These are phyloP conservation scores for Suhomyces faveliae DNA, from an alignment of 805 yeast species.

Conservation along the genomic window DNA sequence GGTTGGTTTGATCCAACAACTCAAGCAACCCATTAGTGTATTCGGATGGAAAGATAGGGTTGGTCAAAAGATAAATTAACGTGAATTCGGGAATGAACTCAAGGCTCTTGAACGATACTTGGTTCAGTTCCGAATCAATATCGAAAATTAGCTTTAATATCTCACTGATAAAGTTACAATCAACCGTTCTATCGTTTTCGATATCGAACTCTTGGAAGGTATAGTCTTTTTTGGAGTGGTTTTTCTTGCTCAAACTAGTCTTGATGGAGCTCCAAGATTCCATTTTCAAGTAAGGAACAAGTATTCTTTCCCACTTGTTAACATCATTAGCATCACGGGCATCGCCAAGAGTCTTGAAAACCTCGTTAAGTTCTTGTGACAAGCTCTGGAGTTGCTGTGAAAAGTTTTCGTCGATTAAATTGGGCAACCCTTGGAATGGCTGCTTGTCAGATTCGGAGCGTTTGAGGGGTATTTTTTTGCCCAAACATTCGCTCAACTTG, in stretches of 20 bases:
- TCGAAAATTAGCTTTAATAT: slow-evolving; percentile 45
- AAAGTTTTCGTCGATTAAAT: slow-evolving; percentile 21
- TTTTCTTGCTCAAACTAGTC: slow-evolving; percentile 13
- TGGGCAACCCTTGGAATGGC: slow-evolving; percentile 26
- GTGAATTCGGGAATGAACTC: slow-evolving; percentile 54
- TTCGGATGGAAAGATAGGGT: slow-evolving; percentile 76
- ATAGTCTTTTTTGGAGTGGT: slow-evolving; percentile 14
- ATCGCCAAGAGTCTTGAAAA: slow-evolving; percentile 23
- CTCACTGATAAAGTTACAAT: slow-evolving; percentile 50
- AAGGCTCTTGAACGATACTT: slow-evolving; percentile 25
- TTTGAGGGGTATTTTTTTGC: slow-evolving; percentile 48
- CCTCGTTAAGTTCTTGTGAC: slow-evolving; percentile 19
- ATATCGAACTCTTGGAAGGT: slow-evolving; percentile 54
- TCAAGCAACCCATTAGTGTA: slow-evolving; percentile 55
- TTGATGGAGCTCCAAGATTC: slow-evolving; percentile 25
- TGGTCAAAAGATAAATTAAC: slow-evolving; percentile 74
- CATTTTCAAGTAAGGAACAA: slow-evolving; percentile 31
- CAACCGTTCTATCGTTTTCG: slow-evolving; percentile 66
- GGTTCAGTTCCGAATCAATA: slow-evolving; percentile 14
- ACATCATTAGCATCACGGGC: slow-evolving; percentile 19
- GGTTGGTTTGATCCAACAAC: slow-evolving; percentile 39
- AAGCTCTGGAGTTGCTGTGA: slow-evolving; percentile 15
- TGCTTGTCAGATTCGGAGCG: slow-evolving; percentile 3
- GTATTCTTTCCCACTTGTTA: slow-evolving; percentile 26
- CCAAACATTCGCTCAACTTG: slow-evolving; percentile 65